Evolutionary conservation across 2,329 filamentous ascomycete genomes (phyloP), one percentile per base, ranked within the genome.

Genomic region (Pleomassaria siparia): DNA sequence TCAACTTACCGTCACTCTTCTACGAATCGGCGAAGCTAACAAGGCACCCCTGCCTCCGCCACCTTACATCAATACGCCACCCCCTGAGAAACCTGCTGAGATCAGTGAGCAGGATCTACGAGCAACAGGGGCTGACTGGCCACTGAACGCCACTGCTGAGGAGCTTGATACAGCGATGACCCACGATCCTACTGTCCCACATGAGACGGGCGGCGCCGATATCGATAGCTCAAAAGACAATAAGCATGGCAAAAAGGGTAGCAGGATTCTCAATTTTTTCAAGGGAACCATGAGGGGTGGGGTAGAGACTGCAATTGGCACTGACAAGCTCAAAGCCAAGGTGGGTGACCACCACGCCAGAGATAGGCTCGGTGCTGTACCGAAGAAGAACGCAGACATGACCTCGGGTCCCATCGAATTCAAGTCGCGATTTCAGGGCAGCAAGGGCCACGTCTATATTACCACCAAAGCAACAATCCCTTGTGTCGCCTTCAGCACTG

Each of bases 21-120:
- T 95, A 10, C 86, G 90, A 4, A 84, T 92, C 24, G 89, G 89
- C 32, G 90, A 95, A 70, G 82, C 82, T 10, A 91, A 91, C 71
- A 87, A 88, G 55, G 85, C 88, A 0, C 90, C 90, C 0, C 71
- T 95, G 0, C 88, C 89, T 24, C 76, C 81, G 10, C 80, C 81
- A 18, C 80, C 81, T 13, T 67, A 65, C 13, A 70, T 75, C 18
- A 51, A 59, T 2, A 52, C 66, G 9, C 70, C 76, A 22, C 76
- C 79, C 2, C 73, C 79, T 16, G 75, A 79, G 16, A 67, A 76
- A 47, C 76, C 79, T 13, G 76, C 74, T 10, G 76, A 78, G 1
- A 47, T 84, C 32, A 74, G 69, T 11, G 74, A 76, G 15, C 66
- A 74, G 22, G 72, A 83, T 42, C 71, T 83, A 2, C 74, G 76